A percentile compares a stretch with the other conserved stretches of the same genome.
These are phyloP conservation scores for Aspergillus neoniger DNA, from an alignment of 2,329 filamentous ascomycete genomes.

Conservation along the genomic window DNA sequence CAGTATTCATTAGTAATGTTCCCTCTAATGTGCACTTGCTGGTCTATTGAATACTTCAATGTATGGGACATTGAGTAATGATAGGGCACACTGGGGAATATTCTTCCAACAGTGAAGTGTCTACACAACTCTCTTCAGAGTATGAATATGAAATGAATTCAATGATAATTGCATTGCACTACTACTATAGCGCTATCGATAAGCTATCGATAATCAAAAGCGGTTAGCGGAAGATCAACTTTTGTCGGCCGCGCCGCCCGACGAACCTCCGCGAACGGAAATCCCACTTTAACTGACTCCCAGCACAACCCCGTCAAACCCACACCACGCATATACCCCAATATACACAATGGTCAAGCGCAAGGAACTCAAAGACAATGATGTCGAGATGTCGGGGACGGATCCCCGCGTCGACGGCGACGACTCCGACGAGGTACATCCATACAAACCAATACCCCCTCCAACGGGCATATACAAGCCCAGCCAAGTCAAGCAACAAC, in stretches of 20 bases:
- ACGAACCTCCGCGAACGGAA: slow-evolving; percentile 4
- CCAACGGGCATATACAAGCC: background rate
- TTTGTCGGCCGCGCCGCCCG: background rate
- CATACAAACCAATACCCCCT: background rate
- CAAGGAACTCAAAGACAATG: slow-evolving; percentile 51
- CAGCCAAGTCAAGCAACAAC: background rate
- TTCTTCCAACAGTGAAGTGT: no score
- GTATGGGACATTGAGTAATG: no score
- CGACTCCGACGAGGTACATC: slow-evolving; percentile 44
- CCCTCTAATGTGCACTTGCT: no score
- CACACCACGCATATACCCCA: slow-evolving; percentile 1
- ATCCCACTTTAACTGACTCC: background rate
- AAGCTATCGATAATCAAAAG: slow-evolving; percentile 8
- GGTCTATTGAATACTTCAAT: no score
- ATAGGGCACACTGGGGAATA: no score
- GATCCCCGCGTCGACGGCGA: slow-evolving; percentile 42
- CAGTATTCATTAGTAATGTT: no score
- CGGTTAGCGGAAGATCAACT: slow-evolving; percentile 7
- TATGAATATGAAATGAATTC: no score
- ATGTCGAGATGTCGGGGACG: slow-evolving; percentile 46
- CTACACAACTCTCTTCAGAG: no score
- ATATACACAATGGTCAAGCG: slow-evolving; percentile 52
- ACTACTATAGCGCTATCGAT: background rate
- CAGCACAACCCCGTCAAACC: background rate
- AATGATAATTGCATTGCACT: slow-evolving; percentile 25